phyloP scores from a whole-genome alignment of 495 filamentous ascomycete genomes.

The Lasiosphaeris hirsuta region DNA sequence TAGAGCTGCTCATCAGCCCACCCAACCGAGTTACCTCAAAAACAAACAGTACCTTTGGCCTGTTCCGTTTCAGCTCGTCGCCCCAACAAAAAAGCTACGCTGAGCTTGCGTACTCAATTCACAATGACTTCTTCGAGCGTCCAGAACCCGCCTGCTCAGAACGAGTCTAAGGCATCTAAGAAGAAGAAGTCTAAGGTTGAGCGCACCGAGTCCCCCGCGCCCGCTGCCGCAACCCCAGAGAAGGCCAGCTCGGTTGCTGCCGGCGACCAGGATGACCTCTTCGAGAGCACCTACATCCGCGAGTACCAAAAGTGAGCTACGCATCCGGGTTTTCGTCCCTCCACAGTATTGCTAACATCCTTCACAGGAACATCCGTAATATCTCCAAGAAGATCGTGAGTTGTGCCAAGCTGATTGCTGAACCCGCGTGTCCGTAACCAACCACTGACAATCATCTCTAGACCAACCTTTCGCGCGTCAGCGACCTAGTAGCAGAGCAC shows the following conservation, averaged over 20 bases:
- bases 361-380: conserved; percentile 73
- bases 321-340: neutral
- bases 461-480: conserved; percentile 75
- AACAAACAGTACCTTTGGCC: conserved; percentile 1
- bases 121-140: conserved; percentile 49
- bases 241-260: conserved; percentile 35
- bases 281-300: conserved; percentile 73
- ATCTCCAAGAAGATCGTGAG: conserved; percentile 84
- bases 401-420: conserved; percentile 9
- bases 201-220: conserved; percentile 47
- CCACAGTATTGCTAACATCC: conserved; percentile 11
- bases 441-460: conserved; percentile 36
- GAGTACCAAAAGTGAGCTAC: conserved; percentile 76
- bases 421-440: neutral
- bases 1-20: neutral
- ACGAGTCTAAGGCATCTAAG: conserved; percentile 60
- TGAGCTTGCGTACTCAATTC: conserved; percentile 11
- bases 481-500: conserved; percentile 73
- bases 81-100: conserved; percentile 2
- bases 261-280: conserved; percentile 46
- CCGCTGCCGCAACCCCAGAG: conserved; percentile 38
- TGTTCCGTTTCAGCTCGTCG: conserved; percentile 4
- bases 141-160: conserved; percentile 47
- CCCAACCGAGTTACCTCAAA: neutral
- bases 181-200: conserved; percentile 69